Evolutionary conservation across 2,329 filamentous ascomycete genomes (phyloP).

Genomic region (Sporothrix globosa): DNA sequence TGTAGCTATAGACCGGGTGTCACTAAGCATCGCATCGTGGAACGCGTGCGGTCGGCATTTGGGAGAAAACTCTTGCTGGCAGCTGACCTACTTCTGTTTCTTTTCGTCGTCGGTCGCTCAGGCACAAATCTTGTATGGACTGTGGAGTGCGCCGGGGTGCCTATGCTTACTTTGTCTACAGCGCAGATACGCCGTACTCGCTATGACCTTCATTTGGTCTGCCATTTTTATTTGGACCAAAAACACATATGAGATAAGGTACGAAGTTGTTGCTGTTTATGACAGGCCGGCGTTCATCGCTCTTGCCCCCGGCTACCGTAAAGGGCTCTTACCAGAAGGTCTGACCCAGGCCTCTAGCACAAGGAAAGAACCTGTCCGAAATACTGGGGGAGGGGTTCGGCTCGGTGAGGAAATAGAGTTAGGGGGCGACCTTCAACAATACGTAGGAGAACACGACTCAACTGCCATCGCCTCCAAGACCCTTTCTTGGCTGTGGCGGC

Average conservation of each 20-base stretch:
- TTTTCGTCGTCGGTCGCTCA: conserved; percentile 10
- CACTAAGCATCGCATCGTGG: neutral
- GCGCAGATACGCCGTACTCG: neutral
- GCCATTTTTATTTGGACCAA: neutral
- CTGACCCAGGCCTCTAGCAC: conserved; percentile 12
- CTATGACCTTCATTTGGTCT: neutral
- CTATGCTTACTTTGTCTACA: neutral
- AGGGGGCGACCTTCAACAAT: neutral
- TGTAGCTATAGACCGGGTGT: neutral
- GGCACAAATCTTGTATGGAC: neutral
- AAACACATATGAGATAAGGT: neutral
- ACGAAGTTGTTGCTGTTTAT: no score
- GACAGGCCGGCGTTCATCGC: neutral
- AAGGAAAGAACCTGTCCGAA: neutral
- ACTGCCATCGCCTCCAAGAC: neutral
- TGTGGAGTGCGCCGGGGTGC: neutral
- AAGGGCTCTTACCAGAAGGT: conserved; percentile 3
- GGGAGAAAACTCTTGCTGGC: conserved; percentile 1
- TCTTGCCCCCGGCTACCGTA: conserved; percentile 19
- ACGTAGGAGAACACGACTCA: no score
- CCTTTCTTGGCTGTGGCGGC: conserved; percentile 2
- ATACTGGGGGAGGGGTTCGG: neutral
- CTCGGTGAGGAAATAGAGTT: conserved; percentile 31
- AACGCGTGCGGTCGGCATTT: neutral
- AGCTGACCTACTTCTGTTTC: neutral